Conservation (phyloP, 192 early-diverging fungal genomes). For the Rhizoclosmatium sp. region DNA sequence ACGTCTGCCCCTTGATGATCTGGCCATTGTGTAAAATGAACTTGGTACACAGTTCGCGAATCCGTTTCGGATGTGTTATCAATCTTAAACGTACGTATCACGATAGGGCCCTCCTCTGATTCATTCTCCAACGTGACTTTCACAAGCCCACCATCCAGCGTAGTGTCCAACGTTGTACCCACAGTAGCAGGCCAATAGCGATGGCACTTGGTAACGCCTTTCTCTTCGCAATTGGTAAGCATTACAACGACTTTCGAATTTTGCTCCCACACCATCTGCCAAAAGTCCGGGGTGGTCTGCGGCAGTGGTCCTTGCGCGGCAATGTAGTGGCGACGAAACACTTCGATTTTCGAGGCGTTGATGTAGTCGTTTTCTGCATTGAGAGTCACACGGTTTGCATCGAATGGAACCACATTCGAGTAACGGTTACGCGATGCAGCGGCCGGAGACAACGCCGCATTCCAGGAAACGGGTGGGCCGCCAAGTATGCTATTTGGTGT, state of each 20-base stretch:
- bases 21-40: constrained; percentile 84
- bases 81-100: constrained; percentile 3
- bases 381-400: constrained; percentile 16
- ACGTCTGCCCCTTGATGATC: constrained; percentile 68
- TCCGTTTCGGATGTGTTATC: constrained; percentile 11
- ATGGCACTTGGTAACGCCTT: constrained; percentile 77
- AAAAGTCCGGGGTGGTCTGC: constrained; percentile 81
- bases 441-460: background rate
- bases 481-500: background rate
- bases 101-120: background rate
- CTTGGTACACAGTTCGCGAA: constrained; percentile 60
- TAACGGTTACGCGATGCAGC: constrained; percentile 29
- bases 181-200: constrained; percentile 82
- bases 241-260: constrained; percentile 80
- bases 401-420: constrained; percentile 36
- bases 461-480: background rate
- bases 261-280: constrained; percentile 91
- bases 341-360: constrained; percentile 71
- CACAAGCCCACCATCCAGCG: background rate
- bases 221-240: constrained; percentile 82
- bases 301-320: constrained; percentile 88
- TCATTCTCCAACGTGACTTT: background rate
- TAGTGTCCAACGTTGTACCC: background rate
- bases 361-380: constrained; percentile 69
- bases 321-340: constrained; percentile 68